Evolutionary conservation across 2,329 filamentous ascomycete genomes (phyloP).

Genomic region (Verticillium dahliae): DNA sequence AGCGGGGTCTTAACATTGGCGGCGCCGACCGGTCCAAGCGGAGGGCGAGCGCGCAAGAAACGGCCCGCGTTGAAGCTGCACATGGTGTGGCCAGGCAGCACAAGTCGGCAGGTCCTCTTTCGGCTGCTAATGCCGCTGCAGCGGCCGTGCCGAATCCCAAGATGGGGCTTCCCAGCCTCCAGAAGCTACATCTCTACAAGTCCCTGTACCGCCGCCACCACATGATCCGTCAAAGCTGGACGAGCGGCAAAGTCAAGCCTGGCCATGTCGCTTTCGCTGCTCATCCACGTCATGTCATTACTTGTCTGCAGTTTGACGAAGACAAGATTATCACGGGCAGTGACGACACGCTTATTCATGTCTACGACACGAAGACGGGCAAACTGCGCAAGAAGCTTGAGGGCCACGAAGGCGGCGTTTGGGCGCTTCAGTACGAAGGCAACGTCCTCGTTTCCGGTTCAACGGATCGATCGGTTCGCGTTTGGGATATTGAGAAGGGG

Average conservation of each 20-base stretch:
- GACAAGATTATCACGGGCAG: slow-evolving; percentile 98
- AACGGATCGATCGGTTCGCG: slow-evolving; percentile 94
- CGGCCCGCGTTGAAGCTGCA: slow-evolving; percentile 32
- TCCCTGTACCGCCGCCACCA: slow-evolving; percentile 90
- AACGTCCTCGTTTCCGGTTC: slow-evolving; percentile 94
- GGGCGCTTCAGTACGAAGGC: slow-evolving; percentile 93
- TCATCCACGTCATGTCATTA: slow-evolving; percentile 93
- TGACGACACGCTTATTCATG: slow-evolving; percentile 95
- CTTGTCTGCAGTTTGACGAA: slow-evolving; percentile 93
- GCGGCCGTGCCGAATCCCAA: slow-evolving; percentile 75
- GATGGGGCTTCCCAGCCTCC: slow-evolving; percentile 70
- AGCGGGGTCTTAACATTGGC: slow-evolving; percentile 41
- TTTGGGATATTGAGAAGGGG: slow-evolving; percentile 95
- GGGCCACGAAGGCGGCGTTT: slow-evolving; percentile 94
- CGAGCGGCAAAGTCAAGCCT: slow-evolving; percentile 75
- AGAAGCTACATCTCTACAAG: slow-evolving; percentile 88
- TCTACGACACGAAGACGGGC: slow-evolving; percentile 95
- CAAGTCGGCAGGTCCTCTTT: slow-evolving; percentile 75
- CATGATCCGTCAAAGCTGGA: slow-evolving; percentile 89
- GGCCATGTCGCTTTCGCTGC: slow-evolving; percentile 94
- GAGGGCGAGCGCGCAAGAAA: slow-evolving; percentile 42
- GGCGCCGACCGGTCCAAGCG: slow-evolving; percentile 47
- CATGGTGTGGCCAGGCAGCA: slow-evolving; percentile 42
- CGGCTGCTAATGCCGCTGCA: slow-evolving; percentile 79
- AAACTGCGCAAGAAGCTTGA: slow-evolving; percentile 75